phyloP scores from a whole-genome alignment of 148 eudicot species.

The Polygonum aviculare region DNA sequence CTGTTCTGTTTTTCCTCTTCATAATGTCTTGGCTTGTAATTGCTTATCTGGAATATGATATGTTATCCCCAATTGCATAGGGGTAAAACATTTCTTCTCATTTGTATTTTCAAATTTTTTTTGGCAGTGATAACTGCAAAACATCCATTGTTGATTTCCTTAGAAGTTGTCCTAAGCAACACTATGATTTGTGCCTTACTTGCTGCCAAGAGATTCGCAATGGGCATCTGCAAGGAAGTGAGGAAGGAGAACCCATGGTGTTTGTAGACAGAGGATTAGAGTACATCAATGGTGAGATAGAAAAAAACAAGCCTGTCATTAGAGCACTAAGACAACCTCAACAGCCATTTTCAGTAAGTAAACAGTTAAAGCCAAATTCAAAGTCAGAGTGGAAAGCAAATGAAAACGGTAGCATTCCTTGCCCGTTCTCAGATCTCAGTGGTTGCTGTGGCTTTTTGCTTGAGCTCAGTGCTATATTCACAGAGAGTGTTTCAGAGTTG shows the following conservation, averaged over 20 bases:
- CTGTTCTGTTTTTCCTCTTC: not conserved
- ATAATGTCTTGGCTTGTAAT: not conserved
- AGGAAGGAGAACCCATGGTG: conserved; percentile 23
- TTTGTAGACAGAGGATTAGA: conserved; percentile 26
- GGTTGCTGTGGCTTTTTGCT: conserved; percentile 41
- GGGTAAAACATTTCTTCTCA: not conserved
- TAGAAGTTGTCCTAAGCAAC: conserved; percentile 43
- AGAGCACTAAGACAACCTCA: not conserved
- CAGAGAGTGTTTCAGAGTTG: conserved; percentile 30
- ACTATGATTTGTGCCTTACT: conserved; percentile 42
- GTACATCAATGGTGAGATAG: conserved; percentile 31
- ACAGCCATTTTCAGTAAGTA: not conserved
- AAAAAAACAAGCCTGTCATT: not conserved
- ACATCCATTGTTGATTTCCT: conserved; percentile 44
- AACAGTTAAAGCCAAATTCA: conserved; percentile 1
- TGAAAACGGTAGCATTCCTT: conserved; percentile 36
- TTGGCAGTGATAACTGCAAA: conserved; percentile 43
- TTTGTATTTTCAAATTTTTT: not conserved
- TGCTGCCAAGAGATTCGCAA: conserved; percentile 54
- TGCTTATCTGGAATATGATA: not conserved
- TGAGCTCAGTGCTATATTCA: conserved; percentile 27
- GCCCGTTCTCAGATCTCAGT: conserved; percentile 28
- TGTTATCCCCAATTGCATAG: not conserved
- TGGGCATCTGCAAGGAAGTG: conserved; percentile 30
- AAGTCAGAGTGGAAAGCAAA: conserved; percentile 36